A percentile compares a stretch with the other conserved stretches of the same genome.
Conservation (phyloP, 768 basidiomycete genomes). For the Dacryopinax spathularia region DNA sequence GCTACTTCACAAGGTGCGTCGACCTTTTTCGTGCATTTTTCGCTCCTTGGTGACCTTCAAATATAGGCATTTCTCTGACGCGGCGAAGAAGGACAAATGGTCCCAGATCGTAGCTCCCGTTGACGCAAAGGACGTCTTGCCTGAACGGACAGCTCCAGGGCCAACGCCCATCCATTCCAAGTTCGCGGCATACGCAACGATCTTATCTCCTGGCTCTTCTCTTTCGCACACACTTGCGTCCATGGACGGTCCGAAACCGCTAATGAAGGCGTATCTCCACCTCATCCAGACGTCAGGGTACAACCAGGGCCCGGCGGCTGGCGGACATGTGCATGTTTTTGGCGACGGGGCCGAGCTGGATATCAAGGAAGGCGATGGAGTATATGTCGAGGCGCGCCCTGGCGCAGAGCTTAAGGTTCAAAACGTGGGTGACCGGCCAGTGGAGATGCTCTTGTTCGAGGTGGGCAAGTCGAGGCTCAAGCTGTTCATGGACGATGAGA, state of each 20-base stretch:
- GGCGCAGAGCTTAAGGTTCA: constrained; percentile 29
- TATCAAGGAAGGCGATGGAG: constrained; percentile 76
- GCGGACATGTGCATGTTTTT: constrained; percentile 43
- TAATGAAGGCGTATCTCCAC: constrained; percentile 69
- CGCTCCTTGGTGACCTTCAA: no score
- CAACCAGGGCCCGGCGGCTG: constrained; percentile 41
- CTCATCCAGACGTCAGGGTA: constrained; percentile 76
- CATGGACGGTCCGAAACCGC: no score
- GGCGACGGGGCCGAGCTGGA: constrained; percentile 33
- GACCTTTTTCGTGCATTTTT: no score
- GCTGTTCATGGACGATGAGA: no score
- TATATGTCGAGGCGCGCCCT: constrained; percentile 45
- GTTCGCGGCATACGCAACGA: constrained; percentile 56
- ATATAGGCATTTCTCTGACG: constrained; percentile 66
- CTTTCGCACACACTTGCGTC: constrained; percentile 45
- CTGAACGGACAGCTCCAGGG: constrained; percentile 51
- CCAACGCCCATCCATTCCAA: constrained; percentile 64
- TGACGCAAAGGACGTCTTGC: constrained; percentile 39
- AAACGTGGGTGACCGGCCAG: constrained; percentile 50
- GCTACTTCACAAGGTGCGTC: constrained; percentile 86
- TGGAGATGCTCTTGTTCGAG: constrained; percentile 75
- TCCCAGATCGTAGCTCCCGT: constrained; percentile 64
- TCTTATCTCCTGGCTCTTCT: constrained; percentile 43
- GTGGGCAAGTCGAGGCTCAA: no score
- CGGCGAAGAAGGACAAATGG: constrained; percentile 61